Base-by-base conservation (phyloP, 306 rosid genomes). In the Quercus parvula region DNA sequence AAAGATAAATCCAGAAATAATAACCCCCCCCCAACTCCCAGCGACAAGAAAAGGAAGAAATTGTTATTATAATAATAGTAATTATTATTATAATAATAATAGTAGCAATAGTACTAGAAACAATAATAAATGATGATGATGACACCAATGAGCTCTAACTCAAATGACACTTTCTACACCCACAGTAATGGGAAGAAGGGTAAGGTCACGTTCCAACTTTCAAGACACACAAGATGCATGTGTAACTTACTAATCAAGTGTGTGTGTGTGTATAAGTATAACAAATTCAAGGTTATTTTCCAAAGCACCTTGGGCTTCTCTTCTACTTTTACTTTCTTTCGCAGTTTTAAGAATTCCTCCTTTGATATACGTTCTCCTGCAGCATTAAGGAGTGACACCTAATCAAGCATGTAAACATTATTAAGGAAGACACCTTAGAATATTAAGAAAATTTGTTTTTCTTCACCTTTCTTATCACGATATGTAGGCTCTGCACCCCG, bases 241-340 rank as follows among this genome's bases (percentile, higher is more conserved):
- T 9, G 52, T 46, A 11, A 46, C 15, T 46, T 46, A 11, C 14
- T 10, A 2, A 11, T 46, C 15, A 11, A 11, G 10, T 6, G 44
- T 1, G 2, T 38, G 44, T 33, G 38, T 35, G 41, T 35, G 41
- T 33, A 0, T 33, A 5, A 35, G 15, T 46, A 67, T 33, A 24
- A 33, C 27, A 67, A 4, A 31, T 67, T 67, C 35, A 33, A 67
- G 49, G 72, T 67, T 35, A 5, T 33, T 31, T 51, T 58, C 55
- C 33, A 63, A 82, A 79, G 76, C 87, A 94, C 99, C 96, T 92
- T 92, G 10, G 99, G 93, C 81, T 95, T 95, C 82, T 93, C 98
- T 76, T 83, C 89, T 49, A 82, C 88, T 87, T 91, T 93, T 80
- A 83, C 88, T 88, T 91, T 95, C 79, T 86, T 85, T 70, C 79